phyloP scores from a whole-genome alignment of 1,139 yeast genomes.

The Suhomyces kunorum region DNA sequence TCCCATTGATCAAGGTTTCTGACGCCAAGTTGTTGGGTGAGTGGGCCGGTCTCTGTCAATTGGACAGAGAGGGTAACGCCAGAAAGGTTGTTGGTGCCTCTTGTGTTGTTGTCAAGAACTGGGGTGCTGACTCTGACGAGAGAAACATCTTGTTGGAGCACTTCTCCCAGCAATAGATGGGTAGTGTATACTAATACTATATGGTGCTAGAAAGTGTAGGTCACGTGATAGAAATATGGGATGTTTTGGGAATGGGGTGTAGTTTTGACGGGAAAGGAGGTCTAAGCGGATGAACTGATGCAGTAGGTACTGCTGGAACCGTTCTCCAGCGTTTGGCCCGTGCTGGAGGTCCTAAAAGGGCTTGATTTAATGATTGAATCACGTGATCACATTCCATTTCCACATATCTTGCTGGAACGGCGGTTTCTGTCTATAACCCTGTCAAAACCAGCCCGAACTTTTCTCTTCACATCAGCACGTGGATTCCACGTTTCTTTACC shows the following conservation, averaged over 20 bases:
- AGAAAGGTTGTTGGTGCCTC: slow-evolving; percentile 99
- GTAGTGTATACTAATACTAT: slow-evolving; percentile 16
- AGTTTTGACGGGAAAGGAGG: no score
- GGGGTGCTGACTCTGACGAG: slow-evolving; percentile 99
- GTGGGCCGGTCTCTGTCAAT: slow-evolving; percentile 99
- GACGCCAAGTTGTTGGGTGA: slow-evolving; percentile 99
- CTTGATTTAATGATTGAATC: no score
- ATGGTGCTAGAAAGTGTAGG: slow-evolving; percentile 1
- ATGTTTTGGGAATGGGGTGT: no score
- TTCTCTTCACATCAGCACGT: no score
- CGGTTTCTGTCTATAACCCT: no score
- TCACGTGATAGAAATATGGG: background rate
- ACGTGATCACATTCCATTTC: no score
- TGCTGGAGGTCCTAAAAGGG: no score
- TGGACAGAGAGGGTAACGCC: slow-evolving; percentile 99
- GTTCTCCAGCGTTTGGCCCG: no score
- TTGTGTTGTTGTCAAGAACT: slow-evolving; percentile 98
- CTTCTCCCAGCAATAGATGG: slow-evolving; percentile 80
- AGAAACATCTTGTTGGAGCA: slow-evolving; percentile 95
- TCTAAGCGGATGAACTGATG: no score
- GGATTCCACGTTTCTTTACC: no score
- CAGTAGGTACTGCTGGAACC: background rate
- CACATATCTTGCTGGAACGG: no score
- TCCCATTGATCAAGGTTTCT: slow-evolving; percentile 98
- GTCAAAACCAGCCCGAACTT: no score